Conservation (phyloP, 306 rosid species). For the Arachis hypogaea region DNA sequence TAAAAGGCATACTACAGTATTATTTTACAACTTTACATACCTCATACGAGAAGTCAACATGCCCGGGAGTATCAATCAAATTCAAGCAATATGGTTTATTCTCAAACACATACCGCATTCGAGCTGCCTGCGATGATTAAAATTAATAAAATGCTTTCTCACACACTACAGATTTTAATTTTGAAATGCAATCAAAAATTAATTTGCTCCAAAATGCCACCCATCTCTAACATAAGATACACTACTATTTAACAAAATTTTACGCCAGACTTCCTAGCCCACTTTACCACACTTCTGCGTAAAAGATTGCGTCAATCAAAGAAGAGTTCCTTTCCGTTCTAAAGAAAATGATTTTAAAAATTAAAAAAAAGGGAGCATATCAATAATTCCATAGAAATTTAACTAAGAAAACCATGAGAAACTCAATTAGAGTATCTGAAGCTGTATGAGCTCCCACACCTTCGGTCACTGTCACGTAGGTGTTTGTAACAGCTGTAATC, state of each 20-base stretch:
- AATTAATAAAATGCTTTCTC: conserved; percentile 35
- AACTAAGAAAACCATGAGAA: not conserved
- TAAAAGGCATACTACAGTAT: conserved; percentile 4
- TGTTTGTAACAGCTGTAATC: not conserved
- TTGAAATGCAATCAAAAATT: conserved; percentile 8
- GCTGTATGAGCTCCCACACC: not conserved
- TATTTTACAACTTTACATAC: conserved; percentile 42
- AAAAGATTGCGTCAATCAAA: not conserved
- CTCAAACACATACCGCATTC: conserved; percentile 74
- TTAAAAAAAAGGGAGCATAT: not conserved
- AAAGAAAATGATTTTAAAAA: not conserved
- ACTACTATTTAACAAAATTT: not conserved
- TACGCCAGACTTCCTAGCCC: not conserved
- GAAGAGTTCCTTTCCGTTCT: not conserved
- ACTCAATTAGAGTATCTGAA: not conserved
- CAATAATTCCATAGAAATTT: too few relatives aligned
- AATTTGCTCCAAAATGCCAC: conserved; percentile 5
- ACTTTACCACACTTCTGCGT: not conserved
- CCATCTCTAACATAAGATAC: conserved; percentile 18
- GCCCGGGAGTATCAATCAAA: conserved; percentile 96
- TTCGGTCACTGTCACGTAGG: not conserved
- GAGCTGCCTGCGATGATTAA: conserved; percentile 73
- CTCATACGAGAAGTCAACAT: conserved; percentile 95
- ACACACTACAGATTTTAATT: not conserved
- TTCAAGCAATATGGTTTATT: conserved; percentile 76